Evolutionary conservation across 345 rosid genomes (phyloP), one percentile per base, ranked within the genome.

Genomic region (Lepidium didymum): DNA sequence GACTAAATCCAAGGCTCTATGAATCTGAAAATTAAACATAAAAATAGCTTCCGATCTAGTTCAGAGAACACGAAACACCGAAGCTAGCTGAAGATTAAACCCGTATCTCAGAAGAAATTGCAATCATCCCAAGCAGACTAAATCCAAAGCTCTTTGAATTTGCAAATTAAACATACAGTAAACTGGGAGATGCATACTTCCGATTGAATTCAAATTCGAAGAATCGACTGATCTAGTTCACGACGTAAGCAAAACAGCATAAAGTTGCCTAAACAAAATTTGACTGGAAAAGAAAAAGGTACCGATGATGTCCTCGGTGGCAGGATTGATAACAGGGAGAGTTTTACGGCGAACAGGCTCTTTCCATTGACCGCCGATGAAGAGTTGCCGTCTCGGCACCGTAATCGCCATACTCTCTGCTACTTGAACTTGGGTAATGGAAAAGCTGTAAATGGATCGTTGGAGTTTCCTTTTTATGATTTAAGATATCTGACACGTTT

Each of bases 301-400:
- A 92, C 99, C 97, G 70, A 94, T 70, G 83, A 75, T 84, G 62
- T 84, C 72, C 52, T 87, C 97, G 44, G 97, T 88, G 8, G 97
- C 51, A 13, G 99, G 99, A 73, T 81, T 89, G 80, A 91, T 21
- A 74, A 91, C 47, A 9, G 95, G 91, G 74, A 94, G 64, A 52
- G 88, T 91, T 35, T 84, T 79, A 61, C 83, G 84, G 64, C 81
- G 87, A 14, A 83, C 49, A 3, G 99, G 87, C 35, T 86, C 90
- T 47, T 73, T 77, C 99, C 99, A 94, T 68, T 86, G 84, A 41
- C 99, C 99, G 75, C 78, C 85, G 77, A 94, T 86, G 86, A 84
- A 83, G 15, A 94, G 83, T 69, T 79, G 83, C 11, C 98, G 86
- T 58, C 63, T 69, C 8, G 95, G 96, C 10, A 89, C 55, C 6